Evolutionary conservation across 371 early-diverging fungal species (phyloP).

Genomic region (Chytridium lagenaria): DNA sequence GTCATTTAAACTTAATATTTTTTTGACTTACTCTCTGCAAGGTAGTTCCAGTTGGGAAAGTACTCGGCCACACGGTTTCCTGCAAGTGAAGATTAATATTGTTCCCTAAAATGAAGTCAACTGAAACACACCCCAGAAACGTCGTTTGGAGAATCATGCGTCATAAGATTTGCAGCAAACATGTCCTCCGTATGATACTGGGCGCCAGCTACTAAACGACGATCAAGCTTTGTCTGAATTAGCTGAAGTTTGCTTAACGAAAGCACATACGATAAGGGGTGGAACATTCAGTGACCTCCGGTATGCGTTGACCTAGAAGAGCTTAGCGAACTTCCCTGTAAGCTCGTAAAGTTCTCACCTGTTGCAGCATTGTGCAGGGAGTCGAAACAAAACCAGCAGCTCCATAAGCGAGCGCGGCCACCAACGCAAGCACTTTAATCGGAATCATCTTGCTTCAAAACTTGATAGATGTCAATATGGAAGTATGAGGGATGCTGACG

Average conservation of each 20-base stretch:
- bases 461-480: too few species aligned
- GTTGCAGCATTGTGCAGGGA: slow-evolving; percentile 5
- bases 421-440: neutral
- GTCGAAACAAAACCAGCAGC: slow-evolving; percentile 1
- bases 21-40: slow-evolving; percentile 16
- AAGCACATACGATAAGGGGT: neutral
- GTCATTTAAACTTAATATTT: neutral
- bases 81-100: slow-evolving; percentile 2
- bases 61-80: neutral
- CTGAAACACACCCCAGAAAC: slow-evolving; percentile 9
- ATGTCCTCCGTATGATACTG: slow-evolving; percentile 10
- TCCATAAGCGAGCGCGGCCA: neutral
- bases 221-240: slow-evolving; percentile 4
- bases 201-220: slow-evolving; percentile 5
- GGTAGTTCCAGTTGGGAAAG: slow-evolving; percentile 19
- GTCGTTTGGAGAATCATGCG: slow-evolving; percentile 14
- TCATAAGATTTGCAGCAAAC: slow-evolving; percentile 12
- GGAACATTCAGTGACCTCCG: neutral
- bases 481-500: too few species aligned
- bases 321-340: neutral
- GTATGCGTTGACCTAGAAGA: neutral
- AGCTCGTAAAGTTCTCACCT: neutral
- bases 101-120: neutral
- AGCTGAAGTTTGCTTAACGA: neutral
- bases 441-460: neutral